phyloP scores from a whole-genome alignment of 305 asterid species.

The Andrographis paniculata region DNA sequence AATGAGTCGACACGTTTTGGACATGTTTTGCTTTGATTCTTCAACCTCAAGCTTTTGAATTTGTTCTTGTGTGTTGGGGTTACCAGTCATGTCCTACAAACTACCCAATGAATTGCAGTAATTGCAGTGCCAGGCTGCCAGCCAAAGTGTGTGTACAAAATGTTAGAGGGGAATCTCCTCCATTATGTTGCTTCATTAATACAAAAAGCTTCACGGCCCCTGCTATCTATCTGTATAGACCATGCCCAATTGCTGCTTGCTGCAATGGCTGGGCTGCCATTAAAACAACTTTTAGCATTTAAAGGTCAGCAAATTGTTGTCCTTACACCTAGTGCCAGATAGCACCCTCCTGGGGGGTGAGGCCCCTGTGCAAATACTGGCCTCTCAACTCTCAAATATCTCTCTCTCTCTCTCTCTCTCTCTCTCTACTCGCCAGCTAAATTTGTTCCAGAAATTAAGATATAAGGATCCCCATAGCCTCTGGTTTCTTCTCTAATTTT shows the following conservation, averaged over 20 bases:
- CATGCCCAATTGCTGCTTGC: neutral
- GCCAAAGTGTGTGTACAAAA: too few species aligned
- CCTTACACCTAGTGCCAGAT: constrained; percentile 7
- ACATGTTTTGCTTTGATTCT: constrained; percentile 1
- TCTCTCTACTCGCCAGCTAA: constrained; percentile 17
- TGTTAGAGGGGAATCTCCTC: neutral
- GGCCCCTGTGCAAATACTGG: constrained; percentile 4
- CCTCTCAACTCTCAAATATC: constrained; percentile 4
- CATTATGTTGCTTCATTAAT: neutral
- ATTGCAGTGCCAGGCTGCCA: neutral
- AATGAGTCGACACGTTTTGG: constrained; percentile 3
- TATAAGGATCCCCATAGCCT: too few species aligned
- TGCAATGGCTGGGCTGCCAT: neutral
- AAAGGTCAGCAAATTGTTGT: neutral
- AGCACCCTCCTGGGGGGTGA: too few species aligned
- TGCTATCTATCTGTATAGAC: neutral
- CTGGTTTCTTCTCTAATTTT: too few species aligned
- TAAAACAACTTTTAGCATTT: neutral
- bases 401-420: too few species aligned
- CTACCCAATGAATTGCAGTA: neutral
- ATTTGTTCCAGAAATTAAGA: constrained; percentile 6
- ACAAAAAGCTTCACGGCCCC: neutral
- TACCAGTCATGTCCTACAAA: too few species aligned
- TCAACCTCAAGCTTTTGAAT: too few species aligned
- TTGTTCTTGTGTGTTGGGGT: too few species aligned